Evolutionary conservation across 2,329 filamentous ascomycete genomes (phyloP).

Genomic region (Hypoxylon sp.): DNA sequence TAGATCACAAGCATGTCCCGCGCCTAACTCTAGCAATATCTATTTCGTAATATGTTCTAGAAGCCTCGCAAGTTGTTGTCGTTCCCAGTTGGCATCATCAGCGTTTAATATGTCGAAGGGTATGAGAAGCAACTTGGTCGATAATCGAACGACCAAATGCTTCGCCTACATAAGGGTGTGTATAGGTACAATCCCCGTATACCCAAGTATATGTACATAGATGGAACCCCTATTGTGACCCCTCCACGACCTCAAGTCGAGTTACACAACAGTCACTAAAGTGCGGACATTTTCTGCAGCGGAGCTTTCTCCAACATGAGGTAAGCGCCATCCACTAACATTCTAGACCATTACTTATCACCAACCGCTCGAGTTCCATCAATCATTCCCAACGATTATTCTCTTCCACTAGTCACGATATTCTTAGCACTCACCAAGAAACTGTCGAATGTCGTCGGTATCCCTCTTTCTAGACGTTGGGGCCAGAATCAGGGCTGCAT

Average conservation of each 20-base stretch:
- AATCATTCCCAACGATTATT: background rate
- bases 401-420: background rate
- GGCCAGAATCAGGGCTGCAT: background rate
- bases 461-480: background rate
- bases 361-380: constrained; percentile 2
- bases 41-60: background rate
- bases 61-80: background rate
- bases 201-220: background rate
- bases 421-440: background rate
- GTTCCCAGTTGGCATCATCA: background rate
- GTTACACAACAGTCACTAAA: constrained; percentile 21
- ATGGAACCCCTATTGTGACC: constrained; percentile 15
- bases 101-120: background rate
- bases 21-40: background rate
- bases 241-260: constrained; percentile 16
- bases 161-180: no score
- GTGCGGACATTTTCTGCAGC: constrained; percentile 22
- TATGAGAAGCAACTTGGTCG: constrained; percentile 1
- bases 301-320: constrained; percentile 9
- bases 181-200: no score
- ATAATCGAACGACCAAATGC: constrained; percentile 2
- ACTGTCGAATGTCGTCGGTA: background rate
- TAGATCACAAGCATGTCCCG: constrained; percentile 2
- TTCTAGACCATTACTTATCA: background rate
- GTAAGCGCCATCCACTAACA: background rate